phyloP scores from a whole-genome alignment of 2,329 filamentous ascomycete genomes.

The Aureobasidium pullulans region DNA sequence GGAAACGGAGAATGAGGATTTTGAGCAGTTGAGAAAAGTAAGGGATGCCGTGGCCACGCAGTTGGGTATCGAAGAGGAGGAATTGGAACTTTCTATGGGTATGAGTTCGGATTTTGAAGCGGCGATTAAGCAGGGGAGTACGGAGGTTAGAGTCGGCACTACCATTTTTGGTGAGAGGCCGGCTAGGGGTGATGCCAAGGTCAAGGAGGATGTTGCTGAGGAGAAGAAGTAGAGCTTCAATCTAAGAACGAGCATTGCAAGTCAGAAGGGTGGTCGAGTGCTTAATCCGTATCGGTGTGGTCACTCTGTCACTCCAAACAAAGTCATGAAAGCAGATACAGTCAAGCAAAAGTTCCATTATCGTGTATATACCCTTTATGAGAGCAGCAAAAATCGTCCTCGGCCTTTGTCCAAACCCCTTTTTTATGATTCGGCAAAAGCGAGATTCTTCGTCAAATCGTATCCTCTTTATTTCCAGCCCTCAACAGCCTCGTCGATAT shows the following conservation, averaged over 20 bases:
- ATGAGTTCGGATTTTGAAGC: conserved; percentile 94
- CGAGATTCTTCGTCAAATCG: background rate
- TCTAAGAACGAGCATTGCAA: too few species aligned
- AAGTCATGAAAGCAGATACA: too few species aligned
- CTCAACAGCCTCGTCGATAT: conserved; percentile 57
- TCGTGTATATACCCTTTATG: background rate
- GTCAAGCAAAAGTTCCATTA: background rate
- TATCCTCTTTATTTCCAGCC: conserved; percentile 23
- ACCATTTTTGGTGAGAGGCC: conserved; percentile 87
- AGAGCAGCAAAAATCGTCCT: background rate
- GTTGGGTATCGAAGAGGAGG: conserved; percentile 47
- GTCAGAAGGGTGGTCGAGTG: too few species aligned
- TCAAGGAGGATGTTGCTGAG: conserved; percentile 33
- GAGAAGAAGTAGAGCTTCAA: conserved; percentile 16
- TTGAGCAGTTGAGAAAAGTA: conserved; percentile 59
- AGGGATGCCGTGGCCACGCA: conserved; percentile 62
- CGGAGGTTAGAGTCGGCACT: conserved; percentile 85
- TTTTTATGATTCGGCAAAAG: background rate
- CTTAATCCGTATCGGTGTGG: too few species aligned
- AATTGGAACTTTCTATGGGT: conserved; percentile 89
- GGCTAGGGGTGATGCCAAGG: conserved; percentile 68
- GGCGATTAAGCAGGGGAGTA: conserved; percentile 74
- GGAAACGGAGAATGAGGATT: conserved; percentile 89
- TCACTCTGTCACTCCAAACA: too few species aligned
- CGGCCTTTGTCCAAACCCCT: background rate